Percentiles rank a stretch among this genome's conserved stretches.
These are phyloP conservation scores for Botryotinia narcissicola DNA, from an alignment of 2,329 filamentous ascomycete species.

Conservation along the genomic window DNA sequence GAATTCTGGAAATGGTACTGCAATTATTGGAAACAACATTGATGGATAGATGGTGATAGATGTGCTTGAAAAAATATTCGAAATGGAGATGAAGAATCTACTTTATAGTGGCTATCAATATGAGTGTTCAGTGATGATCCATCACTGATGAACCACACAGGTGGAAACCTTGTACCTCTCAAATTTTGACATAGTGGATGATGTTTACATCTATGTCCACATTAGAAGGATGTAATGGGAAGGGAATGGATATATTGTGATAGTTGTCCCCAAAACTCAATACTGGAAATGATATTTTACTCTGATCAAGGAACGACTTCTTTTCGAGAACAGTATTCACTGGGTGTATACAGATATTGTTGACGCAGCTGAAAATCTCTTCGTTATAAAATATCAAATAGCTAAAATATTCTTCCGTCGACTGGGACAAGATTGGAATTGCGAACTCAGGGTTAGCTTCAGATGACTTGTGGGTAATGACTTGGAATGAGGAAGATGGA, in stretches of 20 bases:
- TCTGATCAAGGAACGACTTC: not conserved
- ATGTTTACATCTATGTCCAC: not conserved
- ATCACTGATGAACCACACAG: not conserved
- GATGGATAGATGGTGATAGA: not conserved
- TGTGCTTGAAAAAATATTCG: not conserved
- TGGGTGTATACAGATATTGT: not conserved
- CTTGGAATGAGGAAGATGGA: not conserved
- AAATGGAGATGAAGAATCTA: not conserved
- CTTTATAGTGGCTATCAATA: not conserved
- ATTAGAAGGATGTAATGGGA: not conserved
- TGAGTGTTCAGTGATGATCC: not conserved
- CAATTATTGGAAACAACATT: not conserved
- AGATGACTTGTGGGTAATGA: not conserved
- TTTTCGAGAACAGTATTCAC: not conserved
- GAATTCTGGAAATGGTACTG: fast-evolving
- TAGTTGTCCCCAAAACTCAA: not conserved
- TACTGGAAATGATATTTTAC: not conserved
- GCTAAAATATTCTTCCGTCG: not conserved
- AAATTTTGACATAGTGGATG: not conserved
- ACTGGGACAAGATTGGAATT: not conserved
- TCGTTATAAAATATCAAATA: not conserved
- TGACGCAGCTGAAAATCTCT: not conserved
- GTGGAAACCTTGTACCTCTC: not conserved
- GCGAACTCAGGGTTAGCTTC: not conserved
- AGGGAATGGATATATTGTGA: not conserved